Base-by-base conservation (phyloP, 306 rosid species). In the Vigna hirtella region DNA sequence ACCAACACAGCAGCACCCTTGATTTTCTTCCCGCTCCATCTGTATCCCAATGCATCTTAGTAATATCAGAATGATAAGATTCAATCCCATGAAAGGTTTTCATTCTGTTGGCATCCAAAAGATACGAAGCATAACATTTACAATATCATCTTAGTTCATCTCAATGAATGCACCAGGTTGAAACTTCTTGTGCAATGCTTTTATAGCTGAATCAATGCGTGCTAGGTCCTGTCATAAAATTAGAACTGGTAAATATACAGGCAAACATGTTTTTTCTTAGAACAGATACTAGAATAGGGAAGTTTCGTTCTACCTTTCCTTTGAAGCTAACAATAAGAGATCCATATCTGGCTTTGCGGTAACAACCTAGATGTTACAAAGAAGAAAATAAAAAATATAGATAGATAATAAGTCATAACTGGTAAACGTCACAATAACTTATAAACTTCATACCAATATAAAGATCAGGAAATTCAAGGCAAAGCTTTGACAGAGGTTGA, bases 381-480 rank as follows among this genome's bases (percentile, higher is more conserved):
- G 55, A 66, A 11, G 68, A 73, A 38, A 70, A 59, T 81, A 57
- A 70, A 66, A 74, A 68, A 43, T 66, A 81, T 6, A 9, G 75
- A 18, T 45, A 79, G 58, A 83, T 70, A 64, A 43, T 38, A 45
- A 38, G 76, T 69, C 40, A 53, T 56, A 30, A 53, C 49, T 10
- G 71, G 77, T 12, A 50, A 69, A 72, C 52, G 58, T 42, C 74
- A 51, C 20, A 70, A 64, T 34, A 74, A 53, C 50, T 78, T 63
- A 61, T 9, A 65, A 70, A 80, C 52, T 43, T 82, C 90, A 79
- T 83, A 95, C 99, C 93, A 78, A 92, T 89, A 83, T 75, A 82
- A 36, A 95, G 80, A 68, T 92, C 98, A 34, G 98, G 97, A 80
- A 88, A 95, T 83, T 91, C 96, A 63, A 95, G 97, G 84, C 91